A percentile compares a stretch with the other conserved stretches of the same genome.
Conservation (phyloP, 768 basidiomycete genomes). For the Lactarius hengduanensis region DNA sequence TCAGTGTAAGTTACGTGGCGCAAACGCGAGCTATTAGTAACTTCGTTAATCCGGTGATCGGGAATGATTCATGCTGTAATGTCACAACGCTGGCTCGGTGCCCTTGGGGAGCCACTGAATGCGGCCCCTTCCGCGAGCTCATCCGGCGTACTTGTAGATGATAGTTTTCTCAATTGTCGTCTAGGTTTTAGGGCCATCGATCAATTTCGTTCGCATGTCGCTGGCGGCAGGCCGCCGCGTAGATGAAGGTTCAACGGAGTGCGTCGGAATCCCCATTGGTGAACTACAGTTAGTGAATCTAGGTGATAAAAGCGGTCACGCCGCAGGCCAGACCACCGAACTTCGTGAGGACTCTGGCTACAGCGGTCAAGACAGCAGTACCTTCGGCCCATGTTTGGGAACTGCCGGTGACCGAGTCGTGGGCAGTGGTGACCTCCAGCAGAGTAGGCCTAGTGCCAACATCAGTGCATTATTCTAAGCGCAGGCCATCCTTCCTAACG, state of each 20-base stretch:
- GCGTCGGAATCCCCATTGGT: constrained; percentile 39
- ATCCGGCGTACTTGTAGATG: constrained; percentile 37
- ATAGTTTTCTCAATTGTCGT: constrained; percentile 58
- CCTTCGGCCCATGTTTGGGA: constrained; percentile 48
- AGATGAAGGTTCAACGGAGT: constrained; percentile 37
- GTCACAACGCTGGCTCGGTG: constrained; percentile 42
- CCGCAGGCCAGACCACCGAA: constrained; percentile 44
- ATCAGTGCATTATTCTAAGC: constrained; percentile 57
- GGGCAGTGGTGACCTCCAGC: constrained; percentile 50
- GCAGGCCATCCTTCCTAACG: constrained; percentile 32
- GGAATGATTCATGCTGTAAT: constrained; percentile 45
- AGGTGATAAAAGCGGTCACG: constrained; percentile 48
- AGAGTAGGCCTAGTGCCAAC: constrained; percentile 51
- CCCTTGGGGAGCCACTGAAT: constrained; percentile 40
- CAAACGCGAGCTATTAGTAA: constrained; percentile 26
- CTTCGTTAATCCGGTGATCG: constrained; percentile 38
- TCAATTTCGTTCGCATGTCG: neutral
- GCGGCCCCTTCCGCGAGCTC: constrained; percentile 30
- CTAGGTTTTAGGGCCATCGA: constrained; percentile 53
- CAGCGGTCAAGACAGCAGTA: neutral
- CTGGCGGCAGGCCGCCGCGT: too few species aligned
- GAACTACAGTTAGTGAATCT: constrained; percentile 44
- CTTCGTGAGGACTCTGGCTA: constrained; percentile 43
- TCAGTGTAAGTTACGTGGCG: constrained; percentile 9
- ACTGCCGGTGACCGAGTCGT: constrained; percentile 33